These are phyloP conservation scores for Xenosphaeropsis pyriputrescens DNA, from an alignment of 2,329 filamentous ascomycete species.

Conservation along the genomic window DNA sequence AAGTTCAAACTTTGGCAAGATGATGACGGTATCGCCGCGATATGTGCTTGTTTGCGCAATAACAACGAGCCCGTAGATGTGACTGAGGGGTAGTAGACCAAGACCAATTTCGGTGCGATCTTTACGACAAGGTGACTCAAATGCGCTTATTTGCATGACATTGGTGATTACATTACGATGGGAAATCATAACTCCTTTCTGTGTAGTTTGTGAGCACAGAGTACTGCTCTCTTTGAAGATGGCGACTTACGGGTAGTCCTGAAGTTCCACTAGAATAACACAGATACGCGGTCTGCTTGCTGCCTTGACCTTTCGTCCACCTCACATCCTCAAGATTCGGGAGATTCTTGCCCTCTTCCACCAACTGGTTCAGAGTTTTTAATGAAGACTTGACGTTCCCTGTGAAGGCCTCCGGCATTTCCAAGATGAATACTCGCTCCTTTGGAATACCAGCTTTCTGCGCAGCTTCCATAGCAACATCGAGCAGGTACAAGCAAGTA, in stretches of 20 bases:
- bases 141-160: conserved; percentile 43
- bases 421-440: conserved; percentile 53
- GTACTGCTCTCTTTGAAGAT: not conserved
- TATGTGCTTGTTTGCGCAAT: conserved; percentile 51
- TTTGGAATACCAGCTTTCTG: conserved; percentile 46
- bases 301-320: conserved; percentile 51
- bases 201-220: not conserved
- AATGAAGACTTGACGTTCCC: conserved; percentile 33
- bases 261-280: conserved; percentile 74
- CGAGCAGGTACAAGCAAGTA: conserved; percentile 53
- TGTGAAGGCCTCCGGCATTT: conserved; percentile 41
- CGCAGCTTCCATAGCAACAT: conserved; percentile 49
- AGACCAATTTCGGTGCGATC: conserved; percentile 27
- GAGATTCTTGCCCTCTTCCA: conserved; percentile 41
- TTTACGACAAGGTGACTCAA: conserved; percentile 21
- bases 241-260: conserved; percentile 47
- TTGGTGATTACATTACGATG: conserved; percentile 71
- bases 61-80: conserved; percentile 68
- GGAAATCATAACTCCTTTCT: conserved; percentile 78
- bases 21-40: conserved; percentile 57
- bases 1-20: conserved; percentile 66
- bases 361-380: conserved; percentile 51
- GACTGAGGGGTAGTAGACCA: conserved; percentile 65
- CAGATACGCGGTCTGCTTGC: conserved; percentile 56
- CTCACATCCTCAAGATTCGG: conserved; percentile 37